A percentile compares a stretch with the other conserved stretches of the same genome.
Evolutionary conservation across 192 early-diverging fungal genomes (phyloP).

Genomic region (Coemansia sp.): DNA sequence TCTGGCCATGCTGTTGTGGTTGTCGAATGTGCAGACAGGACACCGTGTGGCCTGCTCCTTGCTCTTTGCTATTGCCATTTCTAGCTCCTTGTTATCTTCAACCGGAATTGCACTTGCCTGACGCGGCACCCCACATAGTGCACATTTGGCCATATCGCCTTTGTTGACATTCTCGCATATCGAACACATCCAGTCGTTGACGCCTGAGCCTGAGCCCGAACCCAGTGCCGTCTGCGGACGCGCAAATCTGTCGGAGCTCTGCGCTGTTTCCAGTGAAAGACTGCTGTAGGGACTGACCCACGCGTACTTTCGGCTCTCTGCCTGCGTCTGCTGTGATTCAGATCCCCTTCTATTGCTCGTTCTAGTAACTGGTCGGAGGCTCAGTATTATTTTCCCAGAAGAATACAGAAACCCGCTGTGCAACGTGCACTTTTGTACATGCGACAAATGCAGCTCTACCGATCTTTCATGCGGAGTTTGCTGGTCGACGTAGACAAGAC

Average conservation of each 20-base stretch:
- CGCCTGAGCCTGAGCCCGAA: neutral
- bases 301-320: neutral
- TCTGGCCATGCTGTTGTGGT: conserved; percentile 65
- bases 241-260: neutral
- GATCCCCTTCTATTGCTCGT: neutral
- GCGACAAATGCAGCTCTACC: conserved; percentile 54
- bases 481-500: conserved; percentile 80
- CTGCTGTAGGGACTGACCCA: conserved; percentile 3
- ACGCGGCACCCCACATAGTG: conserved; percentile 43
- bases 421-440: conserved; percentile 41
- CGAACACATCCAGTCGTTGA: conserved; percentile 37
- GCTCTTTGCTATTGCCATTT: neutral
- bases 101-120: conserved; percentile 5
- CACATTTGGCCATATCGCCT: conserved; percentile 33
- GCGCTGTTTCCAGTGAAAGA: conserved; percentile 1
- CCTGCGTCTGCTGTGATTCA: neutral
- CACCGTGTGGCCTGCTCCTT: conserved; percentile 16
- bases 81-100: neutral
- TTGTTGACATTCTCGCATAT: conserved; percentile 48
- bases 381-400: conserved; percentile 38
- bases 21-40: too few relatives aligned
- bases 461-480: conserved; percentile 59
- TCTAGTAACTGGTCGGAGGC: conserved; percentile 5
- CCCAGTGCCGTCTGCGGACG: neutral
- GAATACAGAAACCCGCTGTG: conserved; percentile 50